Base-by-base conservation (phyloP, 768 basidiomycete genomes). In the Trametes maxima region DNA sequence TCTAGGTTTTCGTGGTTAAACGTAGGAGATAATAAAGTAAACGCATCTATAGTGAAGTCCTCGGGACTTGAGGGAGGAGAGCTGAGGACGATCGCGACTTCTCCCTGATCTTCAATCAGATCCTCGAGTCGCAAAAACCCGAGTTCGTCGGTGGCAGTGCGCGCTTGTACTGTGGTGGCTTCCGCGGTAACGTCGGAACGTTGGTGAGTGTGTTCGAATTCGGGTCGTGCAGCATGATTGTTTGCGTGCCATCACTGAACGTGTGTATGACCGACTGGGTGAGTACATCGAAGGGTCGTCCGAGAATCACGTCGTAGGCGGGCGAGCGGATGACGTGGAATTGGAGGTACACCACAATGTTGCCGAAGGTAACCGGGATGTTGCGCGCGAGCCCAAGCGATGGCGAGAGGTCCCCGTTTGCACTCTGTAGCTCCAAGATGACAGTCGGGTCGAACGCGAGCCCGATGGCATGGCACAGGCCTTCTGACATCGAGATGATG, bases 401-500 rank as follows among this genome's bases (percentile, higher is more conserved):
- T 7, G 25, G 39, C 40, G 54, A 45, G 39, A 36, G 5, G 0
- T 46, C 33, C 13, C 64, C 61, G 43, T 67, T 67, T 16, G 66
- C 60, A 24, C 43, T 60, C 35, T 63, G 60, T 63, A 67, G 65
- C 6, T 55, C n/a, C 0, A 67, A 49, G 5, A 39, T 13, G 36
- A 65, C n/a, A 11, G 17, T 22, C 1, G 61, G 66, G 51, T 67
- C 59, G 54, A 51, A 65, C 3, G 54, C 47, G 21, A 68, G 57
- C 6, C 59, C 62, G 33, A 64, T 54, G 1, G 28, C 36, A 43
- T 64, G 57, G 12, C 57, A 62, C 13, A 70, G 48, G 0, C 50
- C 60, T 37, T 70, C 67, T 0, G 69, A 68, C 68, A 72, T 71
- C 0, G 66, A 53, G n/a, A 68, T 33, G 22, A 72, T 67, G 6